Conservation (phyloP, 192 early-diverging fungal genomes). For the Helicostylum pulchrum region DNA sequence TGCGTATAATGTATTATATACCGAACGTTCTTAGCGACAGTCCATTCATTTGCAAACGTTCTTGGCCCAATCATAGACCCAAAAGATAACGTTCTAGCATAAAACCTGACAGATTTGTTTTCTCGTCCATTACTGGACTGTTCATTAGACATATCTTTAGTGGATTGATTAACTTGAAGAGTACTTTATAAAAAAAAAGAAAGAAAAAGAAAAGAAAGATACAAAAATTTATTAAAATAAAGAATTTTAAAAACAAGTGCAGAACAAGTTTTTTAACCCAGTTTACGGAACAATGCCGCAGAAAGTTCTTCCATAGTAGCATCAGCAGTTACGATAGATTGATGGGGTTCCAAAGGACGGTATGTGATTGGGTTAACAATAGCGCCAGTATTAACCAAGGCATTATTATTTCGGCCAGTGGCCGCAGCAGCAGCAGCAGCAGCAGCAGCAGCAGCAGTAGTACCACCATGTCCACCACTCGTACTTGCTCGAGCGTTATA, state of each 20-base stretch:
- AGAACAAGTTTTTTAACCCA: background rate
- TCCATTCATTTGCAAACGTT: constrained; percentile 26
- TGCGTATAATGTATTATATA: constrained; percentile 27
- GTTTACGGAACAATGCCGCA: background rate
- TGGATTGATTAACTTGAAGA: too few relatives aligned
- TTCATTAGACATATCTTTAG: too few relatives aligned
- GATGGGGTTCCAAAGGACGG: constrained; percentile 3
- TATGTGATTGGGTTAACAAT: background rate
- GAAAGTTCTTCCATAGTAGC: background rate
- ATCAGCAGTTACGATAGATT: background rate
- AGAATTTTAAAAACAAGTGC: background rate
- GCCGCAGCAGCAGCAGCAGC: too few relatives aligned
- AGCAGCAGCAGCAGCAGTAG: too few relatives aligned
- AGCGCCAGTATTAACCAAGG: background rate
- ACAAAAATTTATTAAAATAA: background rate
- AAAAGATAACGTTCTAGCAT: constrained; percentile 18
- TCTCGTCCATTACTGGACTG: background rate
- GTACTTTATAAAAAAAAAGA: too few relatives aligned
- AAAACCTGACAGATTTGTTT: constrained; percentile 1
- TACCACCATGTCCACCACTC: background rate
- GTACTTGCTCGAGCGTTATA: background rate
- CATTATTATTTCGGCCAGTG: background rate
- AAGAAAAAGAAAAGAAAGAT: too few relatives aligned
- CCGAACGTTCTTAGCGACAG: background rate
- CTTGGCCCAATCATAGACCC: constrained; percentile 21